Evolutionary conservation across 192 early-diverging fungal genomes (phyloP), one percentile per base, ranked within the genome.

Genomic region (Funneliformis mosseae): DNA sequence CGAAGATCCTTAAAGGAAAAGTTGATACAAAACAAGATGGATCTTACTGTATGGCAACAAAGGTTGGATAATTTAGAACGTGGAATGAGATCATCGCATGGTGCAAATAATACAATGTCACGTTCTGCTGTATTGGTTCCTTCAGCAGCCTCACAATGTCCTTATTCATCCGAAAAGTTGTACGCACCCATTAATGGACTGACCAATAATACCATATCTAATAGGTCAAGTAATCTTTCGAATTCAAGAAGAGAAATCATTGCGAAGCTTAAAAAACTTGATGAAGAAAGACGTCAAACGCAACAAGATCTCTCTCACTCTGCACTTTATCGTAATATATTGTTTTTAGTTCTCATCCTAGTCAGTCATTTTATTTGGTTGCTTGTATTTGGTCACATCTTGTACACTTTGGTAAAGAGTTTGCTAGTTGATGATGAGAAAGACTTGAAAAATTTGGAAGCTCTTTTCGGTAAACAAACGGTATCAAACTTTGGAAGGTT

Each of bases 391-490:
- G 67, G 63, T 0, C 48, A 50, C 16, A 66, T 79, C 7, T 39
- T 41, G 12, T 79, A 27, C n/a, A 23, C 59, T n/a, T 70, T 79
- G 6, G 70, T 79, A 14, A 79, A 79, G 42, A 61, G 78, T 25
- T 25, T 79, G n/a, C 25, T 79, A 12, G 64, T 79, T 11, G 42
- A 28, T 33, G 78, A 79, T 25, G 78, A 33, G 39, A 38, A 79
- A 21, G 28, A 79, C 3, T 21, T 28, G 33, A 7, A 38, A 23
- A 79, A 68, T 39, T 60, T 79, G 21, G 64, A 70, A 38, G 14
- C 67, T 10, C 67, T 70, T n/a, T 55, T 79, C 59, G 78, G 78
- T 11, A 79, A 79, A 70, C 66, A 79, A 61, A 79, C 78, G 6
- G 33, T 69, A 38, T 70, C 64, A 71, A 42, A 71, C 3, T 71